phyloP scores from a whole-genome alignment of 495 filamentous ascomycete species.

The Penicillium nucicola region DNA sequence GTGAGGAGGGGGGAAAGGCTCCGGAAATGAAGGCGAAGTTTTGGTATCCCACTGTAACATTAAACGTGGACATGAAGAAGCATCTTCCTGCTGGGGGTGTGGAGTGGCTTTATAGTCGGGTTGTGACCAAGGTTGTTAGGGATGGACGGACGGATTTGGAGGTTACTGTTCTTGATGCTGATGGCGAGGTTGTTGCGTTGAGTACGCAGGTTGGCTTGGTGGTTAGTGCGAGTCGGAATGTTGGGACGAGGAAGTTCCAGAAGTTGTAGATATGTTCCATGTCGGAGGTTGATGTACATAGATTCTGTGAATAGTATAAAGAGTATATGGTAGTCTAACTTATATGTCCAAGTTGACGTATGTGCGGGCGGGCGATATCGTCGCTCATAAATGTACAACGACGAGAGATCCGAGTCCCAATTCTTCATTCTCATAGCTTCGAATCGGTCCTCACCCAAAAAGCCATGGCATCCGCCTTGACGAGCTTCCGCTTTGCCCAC shows the following conservation, averaged over 20 bases:
- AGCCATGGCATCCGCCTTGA: constrained; percentile 41
- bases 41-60: constrained; percentile 79
- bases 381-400: neutral
- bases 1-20: constrained; percentile 11
- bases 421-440: constrained; percentile 11
- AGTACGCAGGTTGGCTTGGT: constrained; percentile 62
- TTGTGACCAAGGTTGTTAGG: constrained; percentile 54
- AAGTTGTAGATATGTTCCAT: constrained; percentile 25
- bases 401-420: neutral
- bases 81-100: constrained; percentile 54
- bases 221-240: constrained; percentile 52
- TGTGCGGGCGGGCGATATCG: no score
- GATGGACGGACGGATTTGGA: constrained; percentile 66
- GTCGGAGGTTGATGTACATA: constrained; percentile 5
- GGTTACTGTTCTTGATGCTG: constrained; percentile 56
- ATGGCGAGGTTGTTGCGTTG: constrained; percentile 57
- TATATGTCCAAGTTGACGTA: constrained; percentile 1
- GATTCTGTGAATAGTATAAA: neutral
- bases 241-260: constrained; percentile 32
- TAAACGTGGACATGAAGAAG: constrained; percentile 68
- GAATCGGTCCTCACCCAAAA: constrained; percentile 36
- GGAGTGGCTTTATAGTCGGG: constrained; percentile 63
- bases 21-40: constrained; percentile 31
- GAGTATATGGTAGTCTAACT: neutral
- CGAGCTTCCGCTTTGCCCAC: constrained; percentile 27